Conservation (phyloP, 176 grass and related monocot species). For the Eleusine coracana region DNA sequence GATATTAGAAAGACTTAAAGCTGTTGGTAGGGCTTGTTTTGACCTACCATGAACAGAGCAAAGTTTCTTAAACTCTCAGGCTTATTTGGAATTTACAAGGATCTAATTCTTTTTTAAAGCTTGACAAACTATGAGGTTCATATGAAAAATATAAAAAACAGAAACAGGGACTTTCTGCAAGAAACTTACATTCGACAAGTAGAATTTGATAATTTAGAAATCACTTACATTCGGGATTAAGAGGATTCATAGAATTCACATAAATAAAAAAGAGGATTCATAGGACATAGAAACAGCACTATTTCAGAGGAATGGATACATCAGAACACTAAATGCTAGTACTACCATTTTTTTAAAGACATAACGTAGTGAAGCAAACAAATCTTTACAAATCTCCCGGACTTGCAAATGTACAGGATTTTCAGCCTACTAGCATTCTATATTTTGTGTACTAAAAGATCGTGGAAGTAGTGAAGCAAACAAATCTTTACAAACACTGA, state of each 20-base stretch:
- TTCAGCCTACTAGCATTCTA: background rate
- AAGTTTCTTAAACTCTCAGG: background rate
- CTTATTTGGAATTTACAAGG: background rate
- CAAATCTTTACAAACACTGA: background rate
- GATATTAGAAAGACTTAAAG: background rate
- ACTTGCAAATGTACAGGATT: background rate
- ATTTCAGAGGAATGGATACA: conserved; percentile 11
- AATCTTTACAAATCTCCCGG: no score
- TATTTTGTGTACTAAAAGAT: background rate
- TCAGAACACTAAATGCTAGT: background rate
- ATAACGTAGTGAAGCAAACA: no score
- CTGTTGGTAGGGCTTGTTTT: background rate
- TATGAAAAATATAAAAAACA: no score
- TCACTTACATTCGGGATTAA: background rate
- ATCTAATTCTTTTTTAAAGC: background rate
- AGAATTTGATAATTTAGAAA: background rate
- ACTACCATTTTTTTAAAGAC: background rate
- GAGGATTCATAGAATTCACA: conserved; percentile 3
- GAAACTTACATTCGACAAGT: no score
- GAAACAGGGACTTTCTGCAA: no score
- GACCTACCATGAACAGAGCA: background rate
- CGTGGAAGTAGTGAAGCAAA: conserved; percentile 2
- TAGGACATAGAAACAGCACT: background rate
- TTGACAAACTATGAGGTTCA: background rate
- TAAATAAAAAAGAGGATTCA: background rate